Percentiles rank a stretch among this genome's conserved stretches.
phyloP scores from a whole-genome alignment of 2,329 filamentous ascomycete species.

The Diaporthe sp. region DNA sequence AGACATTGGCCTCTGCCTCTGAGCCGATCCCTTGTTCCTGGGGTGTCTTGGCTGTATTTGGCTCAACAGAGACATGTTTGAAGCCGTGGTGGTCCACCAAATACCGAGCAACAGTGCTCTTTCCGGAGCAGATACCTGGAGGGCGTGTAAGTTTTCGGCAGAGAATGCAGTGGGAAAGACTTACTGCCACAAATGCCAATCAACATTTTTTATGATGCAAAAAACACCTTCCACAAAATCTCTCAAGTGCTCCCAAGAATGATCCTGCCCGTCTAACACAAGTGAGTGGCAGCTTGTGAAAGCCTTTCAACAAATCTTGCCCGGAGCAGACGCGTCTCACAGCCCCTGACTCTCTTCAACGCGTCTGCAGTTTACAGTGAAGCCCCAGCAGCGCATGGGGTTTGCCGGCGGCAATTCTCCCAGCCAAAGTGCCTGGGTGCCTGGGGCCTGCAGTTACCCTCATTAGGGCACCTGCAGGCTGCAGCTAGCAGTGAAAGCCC shows the following conservation, averaged over 20 bases:
- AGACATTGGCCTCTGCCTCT: conserved; percentile 23
- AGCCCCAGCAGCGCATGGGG: background rate
- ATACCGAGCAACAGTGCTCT: conserved; percentile 90
- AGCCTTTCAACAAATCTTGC: conserved; percentile 6
- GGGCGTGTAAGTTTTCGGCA: conserved; percentile 38
- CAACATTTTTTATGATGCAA: conserved; percentile 67
- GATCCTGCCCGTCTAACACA: background rate
- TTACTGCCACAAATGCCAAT: conserved; percentile 83
- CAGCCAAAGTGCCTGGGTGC: background rate
- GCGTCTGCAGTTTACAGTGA: conserved; percentile 18
- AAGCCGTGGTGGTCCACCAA: conserved; percentile 89
- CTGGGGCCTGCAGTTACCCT: conserved; percentile 1
- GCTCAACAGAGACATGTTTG: conserved; percentile 58
- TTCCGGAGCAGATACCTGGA: conserved; percentile 91
- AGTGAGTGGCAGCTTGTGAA: background rate
- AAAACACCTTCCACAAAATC: background rate
- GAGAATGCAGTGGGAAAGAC: conserved; percentile 43
- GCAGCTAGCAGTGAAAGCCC: background rate
- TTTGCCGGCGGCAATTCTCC: conserved; percentile 28
- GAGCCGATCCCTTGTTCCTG: background rate
- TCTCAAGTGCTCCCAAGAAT: background rate
- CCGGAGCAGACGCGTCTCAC: conserved; percentile 16
- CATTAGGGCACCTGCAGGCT: conserved; percentile 15
- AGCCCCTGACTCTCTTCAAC: conserved; percentile 2
- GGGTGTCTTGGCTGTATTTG: background rate